Evolutionary conservation across 495 filamentous ascomycete species (phyloP).

Genomic region (Entonaema liquescens): DNA sequence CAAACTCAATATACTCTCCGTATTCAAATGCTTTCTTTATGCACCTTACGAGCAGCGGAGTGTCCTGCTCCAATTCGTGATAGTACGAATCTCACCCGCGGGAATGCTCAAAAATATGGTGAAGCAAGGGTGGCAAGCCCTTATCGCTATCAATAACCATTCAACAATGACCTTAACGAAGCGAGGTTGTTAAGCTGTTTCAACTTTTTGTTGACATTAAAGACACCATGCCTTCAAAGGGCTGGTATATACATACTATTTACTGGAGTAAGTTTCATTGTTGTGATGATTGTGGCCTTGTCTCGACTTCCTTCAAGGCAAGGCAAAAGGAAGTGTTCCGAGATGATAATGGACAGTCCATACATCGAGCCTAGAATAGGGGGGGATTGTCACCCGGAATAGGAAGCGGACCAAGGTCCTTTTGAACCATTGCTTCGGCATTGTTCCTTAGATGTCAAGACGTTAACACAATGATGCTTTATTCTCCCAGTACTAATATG

Average conservation of each 20-base stretch:
- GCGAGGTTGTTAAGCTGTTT: conserved; percentile 11
- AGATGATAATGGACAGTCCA: conserved; percentile 10
- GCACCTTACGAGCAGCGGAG: not conserved
- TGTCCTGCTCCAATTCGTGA: not conserved
- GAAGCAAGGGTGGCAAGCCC: not conserved
- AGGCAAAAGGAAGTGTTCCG: conserved; percentile 11
- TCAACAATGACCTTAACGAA: conserved; percentile 25
- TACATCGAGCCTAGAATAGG: not conserved
- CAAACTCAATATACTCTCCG: not conserved
- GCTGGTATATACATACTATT: conserved; percentile 9
- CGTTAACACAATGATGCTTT: conserved; percentile 45
- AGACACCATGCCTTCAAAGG: conserved; percentile 11
- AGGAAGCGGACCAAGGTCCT: conserved; percentile 27
- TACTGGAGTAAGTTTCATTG: conserved; percentile 8
- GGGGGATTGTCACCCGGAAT: conserved; percentile 30
- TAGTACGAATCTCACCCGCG: not conserved
- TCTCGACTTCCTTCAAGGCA: not conserved
- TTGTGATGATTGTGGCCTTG: conserved; percentile 2
- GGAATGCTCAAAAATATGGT: not conserved
- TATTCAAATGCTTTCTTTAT: not conserved
- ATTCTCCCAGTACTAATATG: conserved; percentile 39
- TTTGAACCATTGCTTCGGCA: conserved; percentile 43
- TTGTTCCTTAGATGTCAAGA: conserved; percentile 28
- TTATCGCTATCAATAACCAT: not conserved
- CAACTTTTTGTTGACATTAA: conserved; percentile 17